Evolutionary conservation across 148 eudicot species (phyloP).

Genomic region (Fallopia convolvulus): DNA sequence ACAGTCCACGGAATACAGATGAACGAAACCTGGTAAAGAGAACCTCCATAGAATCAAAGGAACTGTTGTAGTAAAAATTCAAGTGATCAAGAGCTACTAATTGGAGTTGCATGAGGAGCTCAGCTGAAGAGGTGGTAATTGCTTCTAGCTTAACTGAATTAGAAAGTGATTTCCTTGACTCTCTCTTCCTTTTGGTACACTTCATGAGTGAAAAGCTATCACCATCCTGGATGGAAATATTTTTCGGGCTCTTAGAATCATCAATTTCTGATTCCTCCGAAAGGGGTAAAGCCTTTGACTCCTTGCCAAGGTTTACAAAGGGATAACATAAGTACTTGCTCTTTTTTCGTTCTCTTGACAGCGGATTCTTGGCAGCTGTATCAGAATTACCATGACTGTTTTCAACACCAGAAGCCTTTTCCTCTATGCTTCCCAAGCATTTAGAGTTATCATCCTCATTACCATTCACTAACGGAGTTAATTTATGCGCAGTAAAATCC

Average conservation of each 20-base stretch:
- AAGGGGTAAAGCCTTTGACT: not conserved
- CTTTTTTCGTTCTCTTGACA: constrained; percentile 6
- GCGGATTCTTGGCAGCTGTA: not conserved
- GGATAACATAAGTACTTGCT: constrained; percentile 7
- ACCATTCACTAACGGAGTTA: not conserved
- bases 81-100: constrained; percentile 47
- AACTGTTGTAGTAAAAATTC: constrained; percentile 24
- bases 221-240: not conserved
- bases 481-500: not conserved
- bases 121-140: constrained; percentile 25
- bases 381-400: not conserved
- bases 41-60: constrained; percentile 32
- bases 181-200: constrained; percentile 2
- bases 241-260: not conserved
- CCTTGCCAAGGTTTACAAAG: constrained; percentile 1
- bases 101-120: constrained; percentile 52
- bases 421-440: not conserved
- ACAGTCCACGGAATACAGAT: constrained; percentile 26
- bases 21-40: constrained; percentile 46
- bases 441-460: not conserved
- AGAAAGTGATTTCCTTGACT: constrained; percentile 1
- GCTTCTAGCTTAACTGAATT: not conserved
- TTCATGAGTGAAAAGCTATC: not conserved
- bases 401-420: not conserved
- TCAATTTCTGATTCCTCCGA: not conserved